These are phyloP conservation scores for Skeletonema potamos DNA, from an alignment of 108 stramenopile genomes.

Conservation along the genomic window DNA sequence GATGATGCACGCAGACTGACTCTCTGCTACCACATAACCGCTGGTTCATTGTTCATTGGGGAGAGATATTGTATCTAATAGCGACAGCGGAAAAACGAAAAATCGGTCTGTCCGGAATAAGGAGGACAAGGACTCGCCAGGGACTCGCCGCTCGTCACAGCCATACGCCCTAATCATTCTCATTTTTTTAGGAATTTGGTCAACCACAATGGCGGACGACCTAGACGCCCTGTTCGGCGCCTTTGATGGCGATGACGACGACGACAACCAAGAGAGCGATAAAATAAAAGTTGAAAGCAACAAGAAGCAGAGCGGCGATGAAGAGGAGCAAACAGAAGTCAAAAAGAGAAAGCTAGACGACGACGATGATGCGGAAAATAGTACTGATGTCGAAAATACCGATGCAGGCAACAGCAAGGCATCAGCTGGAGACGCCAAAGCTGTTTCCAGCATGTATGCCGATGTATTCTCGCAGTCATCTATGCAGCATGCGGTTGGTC, in stretches of 20 bases:
- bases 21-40: too few relatives aligned
- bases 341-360: slow-evolving; percentile 1
- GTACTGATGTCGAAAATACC: slow-evolving; percentile 5
- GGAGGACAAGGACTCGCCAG: too few relatives aligned
- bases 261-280: slow-evolving; percentile 7
- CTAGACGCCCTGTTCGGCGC: slow-evolving; percentile 87
- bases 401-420: neutral
- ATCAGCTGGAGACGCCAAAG: slow-evolving; percentile 8
- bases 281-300: neutral
- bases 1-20: too few relatives aligned
- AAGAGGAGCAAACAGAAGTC: neutral
- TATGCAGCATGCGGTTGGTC: slow-evolving; percentile 21
- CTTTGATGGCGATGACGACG: slow-evolving; percentile 71
- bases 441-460: slow-evolving; percentile 42
- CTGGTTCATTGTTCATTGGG: too few relatives aligned
- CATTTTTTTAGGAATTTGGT: neutral
- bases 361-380: slow-evolving; percentile 16
- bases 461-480: slow-evolving; percentile 38
- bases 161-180: neutral
- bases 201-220: slow-evolving; percentile 62
- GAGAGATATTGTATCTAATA: too few relatives aligned
- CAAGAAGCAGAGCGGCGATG: neutral
- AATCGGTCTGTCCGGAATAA: too few relatives aligned
- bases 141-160: too few relatives aligned
- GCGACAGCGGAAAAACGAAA: too few relatives aligned